Base-by-base conservation (phyloP, 2,329 filamentous ascomycete species). In the Pseudocercospora macadamiae region DNA sequence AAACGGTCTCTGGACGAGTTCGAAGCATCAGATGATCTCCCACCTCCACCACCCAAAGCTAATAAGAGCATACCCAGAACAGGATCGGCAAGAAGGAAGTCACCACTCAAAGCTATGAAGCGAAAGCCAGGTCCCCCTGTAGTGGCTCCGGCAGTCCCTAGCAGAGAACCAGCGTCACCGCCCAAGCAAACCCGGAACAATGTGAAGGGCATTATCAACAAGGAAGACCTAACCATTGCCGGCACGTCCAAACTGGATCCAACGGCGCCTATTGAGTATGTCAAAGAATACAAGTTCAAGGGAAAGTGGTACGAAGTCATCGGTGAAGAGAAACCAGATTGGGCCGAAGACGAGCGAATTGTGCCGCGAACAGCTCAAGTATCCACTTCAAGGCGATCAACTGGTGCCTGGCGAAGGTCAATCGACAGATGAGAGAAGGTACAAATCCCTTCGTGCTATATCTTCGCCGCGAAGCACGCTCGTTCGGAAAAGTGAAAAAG, bases 301-400 rank as follows among this genome's bases (percentile, higher is more conserved):
- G 61, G 57, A 9, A 60, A 55, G 39, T 65, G 63, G 63, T 65
- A 62, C 19, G 61, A 64, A 26, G 32, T 58, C 30, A 55, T 51
- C 3, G 58, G 56, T 8, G 36, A 26, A 9, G 63, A 53, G 3
- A 26, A 55, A 8, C 63, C 63, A 9, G 21, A 36, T 4, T 65
- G 63, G 63, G 63, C 63, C 4, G 58, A 60, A 6, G 63, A 62
- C 4, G 63, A 64, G 54, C 61, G 53, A 34, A 49, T 48, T 16
- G 37, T 55, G n/a, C 21, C 32, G n/a, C 32, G 51, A 4, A 42
- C 21, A 19, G 36, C 34, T 21, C 25, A 19, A 3, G 19, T 18
- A 14, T 26, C 19, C 16, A 42, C 34, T 9, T 39, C 51, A 26
- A 28, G 51, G 4, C 8, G 51, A 26, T 39, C 51, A 16, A 53